Percentiles rank a stretch among this genome's conserved stretches.
These are phyloP conservation scores for Hypoxylon sp. DNA, from an alignment of 2,329 filamentous ascomycete species.

Conservation along the genomic window DNA sequence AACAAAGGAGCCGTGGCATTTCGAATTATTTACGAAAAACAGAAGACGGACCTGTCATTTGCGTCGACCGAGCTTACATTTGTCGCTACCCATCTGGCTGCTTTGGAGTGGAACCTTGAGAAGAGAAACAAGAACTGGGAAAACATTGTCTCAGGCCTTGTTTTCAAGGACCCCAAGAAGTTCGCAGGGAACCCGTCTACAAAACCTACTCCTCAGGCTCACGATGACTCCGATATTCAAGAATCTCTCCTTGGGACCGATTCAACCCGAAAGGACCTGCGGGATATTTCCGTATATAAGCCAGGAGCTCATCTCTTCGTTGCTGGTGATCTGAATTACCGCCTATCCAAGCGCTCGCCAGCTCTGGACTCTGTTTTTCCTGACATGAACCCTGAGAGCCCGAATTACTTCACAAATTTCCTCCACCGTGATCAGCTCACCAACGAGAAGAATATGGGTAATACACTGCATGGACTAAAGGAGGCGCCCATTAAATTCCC, in stretches of 20 bases:
- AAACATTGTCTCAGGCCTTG: constrained; percentile 78
- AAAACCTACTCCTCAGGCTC: constrained; percentile 27
- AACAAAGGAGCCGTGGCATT: constrained; percentile 94
- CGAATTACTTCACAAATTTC: constrained; percentile 71
- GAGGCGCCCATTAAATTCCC: constrained; percentile 82
- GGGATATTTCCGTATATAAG: constrained; percentile 74
- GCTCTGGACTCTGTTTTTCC: constrained; percentile 68
- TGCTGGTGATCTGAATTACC: constrained; percentile 94
- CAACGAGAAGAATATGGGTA: constrained; percentile 71
- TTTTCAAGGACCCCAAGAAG: constrained; percentile 70
- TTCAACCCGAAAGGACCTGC: constrained; percentile 52
- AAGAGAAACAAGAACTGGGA: constrained; percentile 89
- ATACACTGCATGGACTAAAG: constrained; percentile 78
- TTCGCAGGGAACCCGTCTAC: constrained; percentile 37
- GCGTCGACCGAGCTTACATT: constrained; percentile 76
- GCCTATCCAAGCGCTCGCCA: constrained; percentile 75
- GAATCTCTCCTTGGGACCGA: constrained; percentile 38
- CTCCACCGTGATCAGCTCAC: constrained; percentile 81
- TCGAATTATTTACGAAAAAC: constrained; percentile 67
- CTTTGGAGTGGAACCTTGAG: constrained; percentile 81
- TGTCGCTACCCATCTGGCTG: constrained; percentile 85
- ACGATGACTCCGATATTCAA: constrained; percentile 28
- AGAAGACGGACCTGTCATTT: constrained; percentile 45
- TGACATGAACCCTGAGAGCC: constrained; percentile 63
- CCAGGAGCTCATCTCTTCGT: constrained; percentile 82